Evolutionary conservation across 805 yeast species (phyloP).

Genomic region (Kluyveromyces aestuarii): DNA sequence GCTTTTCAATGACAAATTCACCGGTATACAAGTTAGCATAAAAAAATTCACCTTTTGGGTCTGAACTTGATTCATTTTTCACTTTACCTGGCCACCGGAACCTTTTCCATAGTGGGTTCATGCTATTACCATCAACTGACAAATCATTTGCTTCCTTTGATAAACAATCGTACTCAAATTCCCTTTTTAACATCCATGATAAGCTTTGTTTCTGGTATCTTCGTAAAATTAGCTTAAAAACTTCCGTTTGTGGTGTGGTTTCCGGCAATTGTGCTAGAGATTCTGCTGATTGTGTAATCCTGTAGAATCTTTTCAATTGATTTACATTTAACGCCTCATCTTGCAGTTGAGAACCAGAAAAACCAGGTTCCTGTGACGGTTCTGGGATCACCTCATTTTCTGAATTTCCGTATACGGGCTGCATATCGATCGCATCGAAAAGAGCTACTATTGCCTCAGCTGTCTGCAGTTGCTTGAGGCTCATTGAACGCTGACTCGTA

Average conservation of each 20-base stretch:
- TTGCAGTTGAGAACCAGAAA: slow-evolving; percentile 14
- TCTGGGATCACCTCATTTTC: slow-evolving; percentile 24
- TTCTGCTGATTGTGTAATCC: slow-evolving; percentile 58
- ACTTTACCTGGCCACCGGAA: slow-evolving; percentile 56
- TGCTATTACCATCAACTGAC: slow-evolving; percentile 38
- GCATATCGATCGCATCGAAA: slow-evolving; percentile 40
- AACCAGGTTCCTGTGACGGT: slow-evolving; percentile 6
- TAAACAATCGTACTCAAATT: slow-evolving; percentile 41
- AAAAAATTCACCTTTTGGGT: slow-evolving; percentile 31
- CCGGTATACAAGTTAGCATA: slow-evolving; percentile 78
- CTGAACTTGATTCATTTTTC: not conserved
- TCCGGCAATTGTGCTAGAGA: slow-evolving; percentile 49
- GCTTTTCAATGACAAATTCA: slow-evolving; percentile 60
- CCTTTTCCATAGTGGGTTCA: slow-evolving; percentile 82
- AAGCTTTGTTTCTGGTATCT: slow-evolving; percentile 79
- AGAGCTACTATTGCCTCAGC: slow-evolving; percentile 47
- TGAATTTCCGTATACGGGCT: slow-evolving; percentile 10
- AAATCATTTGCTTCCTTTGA: slow-evolving; percentile 9
- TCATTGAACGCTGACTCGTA: slow-evolving; percentile 18
- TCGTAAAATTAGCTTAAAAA: slow-evolving; percentile 51
- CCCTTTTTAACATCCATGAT: slow-evolving; percentile 84
- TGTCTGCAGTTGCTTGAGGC: slow-evolving; percentile 41
- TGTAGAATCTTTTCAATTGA: slow-evolving; percentile 69
- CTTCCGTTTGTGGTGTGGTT: slow-evolving; percentile 41
- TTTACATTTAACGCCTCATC: slow-evolving; percentile 48